A percentile compares a stretch with the other conserved stretches of the same genome.
These are phyloP conservation scores for Hypomyces perniciosus DNA, from an alignment of 2,329 filamentous ascomycete genomes.

Conservation along the genomic window DNA sequence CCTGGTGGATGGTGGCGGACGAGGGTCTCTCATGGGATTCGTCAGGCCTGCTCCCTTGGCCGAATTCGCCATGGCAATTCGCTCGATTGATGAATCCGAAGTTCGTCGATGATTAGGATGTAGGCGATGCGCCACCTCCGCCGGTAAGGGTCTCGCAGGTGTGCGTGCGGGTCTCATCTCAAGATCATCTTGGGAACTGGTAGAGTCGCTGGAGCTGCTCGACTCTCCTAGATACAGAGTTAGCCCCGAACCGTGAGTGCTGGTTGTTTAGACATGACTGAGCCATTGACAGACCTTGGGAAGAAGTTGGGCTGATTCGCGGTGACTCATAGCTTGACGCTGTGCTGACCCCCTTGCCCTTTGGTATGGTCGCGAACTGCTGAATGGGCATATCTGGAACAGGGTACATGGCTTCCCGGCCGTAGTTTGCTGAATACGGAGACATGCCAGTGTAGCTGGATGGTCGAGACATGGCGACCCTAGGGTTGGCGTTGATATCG, in stretches of 20 bases:
- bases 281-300: constrained; percentile 27
- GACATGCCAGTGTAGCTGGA: constrained; percentile 40
- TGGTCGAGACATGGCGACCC: constrained; percentile 34
- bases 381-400: constrained; percentile 20
- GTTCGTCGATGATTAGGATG: constrained; percentile 25
- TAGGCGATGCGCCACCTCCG: constrained; percentile 14
- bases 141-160: constrained; percentile 6
- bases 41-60: constrained; percentile 13
- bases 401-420: constrained; percentile 28
- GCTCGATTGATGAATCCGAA: constrained; percentile 24
- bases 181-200: constrained; percentile 34
- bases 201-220: constrained; percentile 33
- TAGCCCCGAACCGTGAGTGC: constrained; percentile 1
- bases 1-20: constrained; percentile 27
- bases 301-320: constrained; percentile 31
- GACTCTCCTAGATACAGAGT: constrained; percentile 10
- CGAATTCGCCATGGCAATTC: constrained; percentile 14
- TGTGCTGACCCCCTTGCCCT: constrained; percentile 39
- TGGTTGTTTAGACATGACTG: not conserved
- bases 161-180: constrained; percentile 29
- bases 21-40: constrained; percentile 16
- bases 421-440: constrained; percentile 21
- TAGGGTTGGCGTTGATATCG: constrained; percentile 33
- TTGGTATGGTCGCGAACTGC: constrained; percentile 25
- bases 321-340: constrained; percentile 26